A percentile compares a stretch with the other conserved stretches of the same genome.
Evolutionary conservation across 495 filamentous ascomycete genomes (phyloP).

Genomic region (Annulohypoxylon maeteangense): DNA sequence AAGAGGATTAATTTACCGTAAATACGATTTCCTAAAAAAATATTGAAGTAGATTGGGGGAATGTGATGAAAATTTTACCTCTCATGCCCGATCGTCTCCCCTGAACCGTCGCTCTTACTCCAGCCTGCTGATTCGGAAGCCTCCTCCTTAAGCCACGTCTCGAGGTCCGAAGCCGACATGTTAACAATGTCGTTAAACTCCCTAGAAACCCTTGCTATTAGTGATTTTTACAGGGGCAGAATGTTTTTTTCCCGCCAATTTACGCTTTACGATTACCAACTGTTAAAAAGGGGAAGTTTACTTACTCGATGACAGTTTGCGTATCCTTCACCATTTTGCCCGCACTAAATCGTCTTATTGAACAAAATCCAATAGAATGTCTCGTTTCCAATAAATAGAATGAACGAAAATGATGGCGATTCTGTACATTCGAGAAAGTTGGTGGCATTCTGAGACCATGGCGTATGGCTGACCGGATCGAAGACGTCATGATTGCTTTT

Average conservation of each 20-base stretch:
- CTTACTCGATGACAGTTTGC: slow-evolving; percentile 66
- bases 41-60: neutral
- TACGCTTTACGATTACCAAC: neutral
- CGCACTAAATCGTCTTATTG: slow-evolving; percentile 3
- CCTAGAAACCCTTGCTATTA: slow-evolving; percentile 43
- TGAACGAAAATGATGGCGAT: neutral
- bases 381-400: neutral
- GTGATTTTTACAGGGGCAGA: neutral
- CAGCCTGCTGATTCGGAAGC: slow-evolving; percentile 67
- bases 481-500: slow-evolving; percentile 42
- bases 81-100: slow-evolving; percentile 73
- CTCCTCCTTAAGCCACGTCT: slow-evolving; percentile 68
- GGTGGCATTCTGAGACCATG: neutral
- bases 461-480: slow-evolving; percentile 18
- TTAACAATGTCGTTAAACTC: slow-evolving; percentile 78
- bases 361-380: neutral
- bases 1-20: neutral
- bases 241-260: neutral
- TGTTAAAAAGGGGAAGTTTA: neutral
- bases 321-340: slow-evolving; percentile 67
- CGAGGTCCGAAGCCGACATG: slow-evolving; percentile 69
- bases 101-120: slow-evolving; percentile 64
- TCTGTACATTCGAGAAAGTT: neutral
- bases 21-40: neutral
- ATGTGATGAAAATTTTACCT: slow-evolving; percentile 51